Evolutionary conservation across 2,329 filamentous ascomycete species (phyloP).

Genomic region (Chaetomium sp.): DNA sequence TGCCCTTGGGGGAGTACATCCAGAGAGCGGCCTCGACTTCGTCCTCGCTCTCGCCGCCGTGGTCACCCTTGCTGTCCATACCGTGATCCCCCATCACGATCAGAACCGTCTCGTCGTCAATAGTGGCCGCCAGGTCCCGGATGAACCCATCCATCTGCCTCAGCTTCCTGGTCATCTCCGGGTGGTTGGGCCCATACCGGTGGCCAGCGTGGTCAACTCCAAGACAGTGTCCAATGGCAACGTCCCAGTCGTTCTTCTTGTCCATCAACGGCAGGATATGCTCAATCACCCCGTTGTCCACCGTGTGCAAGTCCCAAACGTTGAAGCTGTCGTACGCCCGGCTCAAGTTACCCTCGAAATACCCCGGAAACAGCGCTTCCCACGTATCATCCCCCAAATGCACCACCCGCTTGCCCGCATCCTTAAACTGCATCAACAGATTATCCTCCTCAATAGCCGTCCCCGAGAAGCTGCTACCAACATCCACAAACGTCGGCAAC

Average conservation of each 20-base stretch:
- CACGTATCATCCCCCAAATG: constrained; percentile 98
- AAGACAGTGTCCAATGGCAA: constrained; percentile 90
- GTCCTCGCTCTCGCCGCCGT: constrained; percentile 96
- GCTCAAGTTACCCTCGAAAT: constrained; percentile 83
- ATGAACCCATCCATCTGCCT: constrained; percentile 84
- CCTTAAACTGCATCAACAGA: constrained; percentile 57
- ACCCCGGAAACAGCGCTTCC: constrained; percentile 87
- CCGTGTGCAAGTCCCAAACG: constrained; percentile 94
- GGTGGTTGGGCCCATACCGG: constrained; percentile 87
- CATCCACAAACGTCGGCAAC: constrained; percentile 87
- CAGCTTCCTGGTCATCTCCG: constrained; percentile 85
- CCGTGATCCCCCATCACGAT: constrained; percentile 99
- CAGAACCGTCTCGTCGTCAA: constrained; percentile 82
- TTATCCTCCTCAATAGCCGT: constrained; percentile 94
- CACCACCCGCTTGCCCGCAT: constrained; percentile 67
- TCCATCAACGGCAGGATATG: constrained; percentile 81
- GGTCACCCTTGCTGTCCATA: constrained; percentile 95
- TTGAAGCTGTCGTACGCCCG: constrained; percentile 94
- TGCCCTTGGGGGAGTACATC: constrained; percentile 90
- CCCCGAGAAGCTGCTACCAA: constrained; percentile 90
- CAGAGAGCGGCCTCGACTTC: constrained; percentile 91
- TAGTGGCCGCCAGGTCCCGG: constrained; percentile 57
- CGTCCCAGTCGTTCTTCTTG: constrained; percentile 71
- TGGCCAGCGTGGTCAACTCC: constrained; percentile 97
- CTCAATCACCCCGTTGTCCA: constrained; percentile 90